These are phyloP conservation scores for Colletotrichum gigasporum DNA, from an alignment of 2,329 filamentous ascomycete species.

Conservation along the genomic window DNA sequence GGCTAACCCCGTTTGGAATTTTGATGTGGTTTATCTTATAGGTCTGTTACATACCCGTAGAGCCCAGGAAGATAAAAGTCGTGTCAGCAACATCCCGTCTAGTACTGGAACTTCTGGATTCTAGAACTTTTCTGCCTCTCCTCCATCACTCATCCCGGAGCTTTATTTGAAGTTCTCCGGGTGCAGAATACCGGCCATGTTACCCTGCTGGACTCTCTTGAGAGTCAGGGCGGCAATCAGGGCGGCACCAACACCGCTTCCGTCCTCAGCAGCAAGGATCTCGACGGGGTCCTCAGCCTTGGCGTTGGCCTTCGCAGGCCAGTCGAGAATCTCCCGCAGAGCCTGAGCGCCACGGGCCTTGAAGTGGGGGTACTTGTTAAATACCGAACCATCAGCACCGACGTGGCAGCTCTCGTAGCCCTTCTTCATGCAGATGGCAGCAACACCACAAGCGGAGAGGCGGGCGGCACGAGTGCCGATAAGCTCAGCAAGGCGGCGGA, in stretches of 20 bases:
- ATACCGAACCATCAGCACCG: slow-evolving; percentile 95
- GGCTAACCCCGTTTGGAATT: slow-evolving; percentile 52
- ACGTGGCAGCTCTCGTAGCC: slow-evolving; percentile 88
- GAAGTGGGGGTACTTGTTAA: slow-evolving; percentile 99
- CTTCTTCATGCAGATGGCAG: slow-evolving; percentile 98
- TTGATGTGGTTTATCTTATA: slow-evolving; percentile 21
- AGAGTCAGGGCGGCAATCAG: slow-evolving; percentile 83
- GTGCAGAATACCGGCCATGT: slow-evolving; percentile 71
- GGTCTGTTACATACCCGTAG: slow-evolving; percentile 2
- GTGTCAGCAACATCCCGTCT: slow-evolving; percentile 36
- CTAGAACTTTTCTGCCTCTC: slow-evolving; percentile 19
- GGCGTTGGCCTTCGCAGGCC: slow-evolving; percentile 75
- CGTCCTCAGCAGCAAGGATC: slow-evolving; percentile 91
- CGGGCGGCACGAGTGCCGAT: slow-evolving; percentile 95
- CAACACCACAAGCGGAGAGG: slow-evolving; percentile 92
- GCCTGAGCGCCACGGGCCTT: slow-evolving; percentile 90
- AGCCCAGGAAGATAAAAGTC: slow-evolving; percentile 7
- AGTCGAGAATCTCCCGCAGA: slow-evolving; percentile 94
- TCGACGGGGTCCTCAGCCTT: slow-evolving; percentile 88
- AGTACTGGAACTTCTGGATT: slow-evolving; percentile 21
- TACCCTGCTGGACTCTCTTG: slow-evolving; percentile 71
- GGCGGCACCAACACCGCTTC: slow-evolving; percentile 95
- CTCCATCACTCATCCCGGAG: slow-evolving; percentile 28
- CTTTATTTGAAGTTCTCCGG: slow-evolving; percentile 67
- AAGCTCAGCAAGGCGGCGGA: slow-evolving; percentile 88